A percentile compares a stretch with the other conserved stretches of the same genome.
These are phyloP conservation scores for Trichosanthes truncata DNA, from an alignment of 306 rosid species.

Conservation along the genomic window DNA sequence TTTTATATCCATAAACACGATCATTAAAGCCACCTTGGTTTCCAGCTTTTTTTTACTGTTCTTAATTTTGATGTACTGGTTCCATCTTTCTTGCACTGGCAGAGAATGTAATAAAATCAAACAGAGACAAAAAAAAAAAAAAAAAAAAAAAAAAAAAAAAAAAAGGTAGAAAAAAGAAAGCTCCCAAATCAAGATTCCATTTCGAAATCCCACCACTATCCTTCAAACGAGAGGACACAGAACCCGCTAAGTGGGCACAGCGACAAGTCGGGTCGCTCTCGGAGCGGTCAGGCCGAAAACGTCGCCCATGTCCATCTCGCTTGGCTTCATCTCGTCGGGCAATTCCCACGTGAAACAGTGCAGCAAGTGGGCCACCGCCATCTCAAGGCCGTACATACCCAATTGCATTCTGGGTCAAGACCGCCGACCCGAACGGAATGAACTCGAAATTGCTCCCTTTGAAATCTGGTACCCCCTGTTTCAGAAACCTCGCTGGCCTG, in stretches of 20 bases:
- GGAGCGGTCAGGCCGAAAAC: slow-evolving; percentile 91
- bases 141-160: too few species aligned
- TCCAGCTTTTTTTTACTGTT: not conserved
- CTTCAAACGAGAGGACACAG: slow-evolving; percentile 20
- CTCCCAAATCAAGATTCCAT: not conserved
- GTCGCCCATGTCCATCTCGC: slow-evolving; percentile 67
- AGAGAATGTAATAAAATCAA: not conserved
- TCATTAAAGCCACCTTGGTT: not conserved
- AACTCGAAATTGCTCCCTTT: slow-evolving; percentile 85
- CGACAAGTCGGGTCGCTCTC: slow-evolving; percentile 59
- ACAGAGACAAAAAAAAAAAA: not conserved
- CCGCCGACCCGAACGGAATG: slow-evolving; percentile 83
- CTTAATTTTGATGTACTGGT: not conserved
- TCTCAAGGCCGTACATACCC: slow-evolving; percentile 61
- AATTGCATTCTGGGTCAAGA: slow-evolving; percentile 89
- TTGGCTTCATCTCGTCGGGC: slow-evolving; percentile 76
- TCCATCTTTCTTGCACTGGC: not conserved
- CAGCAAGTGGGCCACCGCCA: slow-evolving; percentile 64
- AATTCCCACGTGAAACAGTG: slow-evolving; percentile 86
- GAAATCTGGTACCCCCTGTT: slow-evolving; percentile 50
- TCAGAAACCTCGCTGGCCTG: slow-evolving; percentile 50
- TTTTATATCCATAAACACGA: not conserved
- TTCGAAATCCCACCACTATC: not conserved
- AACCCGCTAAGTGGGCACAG: slow-evolving; percentile 57
- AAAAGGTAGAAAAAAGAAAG: not conserved